These are phyloP conservation scores for Tricholoma furcatifolium DNA, from an alignment of 768 basidiomycete genomes.

Conservation along the genomic window DNA sequence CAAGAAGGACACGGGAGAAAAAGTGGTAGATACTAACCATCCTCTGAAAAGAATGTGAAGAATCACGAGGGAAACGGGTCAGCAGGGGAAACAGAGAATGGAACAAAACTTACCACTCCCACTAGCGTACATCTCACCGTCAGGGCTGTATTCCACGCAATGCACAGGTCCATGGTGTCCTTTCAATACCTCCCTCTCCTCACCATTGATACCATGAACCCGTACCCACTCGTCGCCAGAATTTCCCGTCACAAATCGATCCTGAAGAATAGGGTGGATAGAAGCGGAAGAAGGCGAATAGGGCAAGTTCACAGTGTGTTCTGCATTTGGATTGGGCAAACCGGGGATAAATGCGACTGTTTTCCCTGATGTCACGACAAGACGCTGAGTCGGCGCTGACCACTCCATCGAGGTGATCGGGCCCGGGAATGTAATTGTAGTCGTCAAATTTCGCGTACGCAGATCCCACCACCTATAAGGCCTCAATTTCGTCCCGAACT, in stretches of 20 bases:
- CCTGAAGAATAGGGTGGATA: constrained; percentile 84
- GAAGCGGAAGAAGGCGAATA: constrained; percentile 94
- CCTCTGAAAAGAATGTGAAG: constrained; percentile 48
- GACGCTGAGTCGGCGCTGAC: constrained; percentile 73
- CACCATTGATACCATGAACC: constrained; percentile 86
- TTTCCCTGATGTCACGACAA: constrained; percentile 90
- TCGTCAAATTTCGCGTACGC: constrained; percentile 70
- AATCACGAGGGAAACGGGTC: not conserved
- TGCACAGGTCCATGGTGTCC: constrained; percentile 98
- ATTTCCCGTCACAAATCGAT: constrained; percentile 92
- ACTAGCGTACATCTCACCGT: constrained; percentile 96
- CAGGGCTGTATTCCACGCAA: constrained; percentile 90
- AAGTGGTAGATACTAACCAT: constrained; percentile 42
- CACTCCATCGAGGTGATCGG: constrained; percentile 95
- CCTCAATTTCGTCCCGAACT: constrained; percentile 16
- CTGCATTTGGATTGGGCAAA: constrained; percentile 58
- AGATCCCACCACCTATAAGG: constrained; percentile 91
- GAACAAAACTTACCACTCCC: constrained; percentile 73
- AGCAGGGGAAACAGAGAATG: not conserved
- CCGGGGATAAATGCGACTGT: constrained; percentile 90
- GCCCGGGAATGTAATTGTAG: constrained; percentile 67
- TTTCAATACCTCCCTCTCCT: constrained; percentile 88
- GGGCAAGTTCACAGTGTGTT: constrained; percentile 75
- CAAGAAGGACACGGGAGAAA: not conserved
- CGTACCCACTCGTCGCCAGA: constrained; percentile 94